Base-by-base conservation (phyloP, 2,329 filamentous ascomycete species). In the Beauveria australis region DNA sequence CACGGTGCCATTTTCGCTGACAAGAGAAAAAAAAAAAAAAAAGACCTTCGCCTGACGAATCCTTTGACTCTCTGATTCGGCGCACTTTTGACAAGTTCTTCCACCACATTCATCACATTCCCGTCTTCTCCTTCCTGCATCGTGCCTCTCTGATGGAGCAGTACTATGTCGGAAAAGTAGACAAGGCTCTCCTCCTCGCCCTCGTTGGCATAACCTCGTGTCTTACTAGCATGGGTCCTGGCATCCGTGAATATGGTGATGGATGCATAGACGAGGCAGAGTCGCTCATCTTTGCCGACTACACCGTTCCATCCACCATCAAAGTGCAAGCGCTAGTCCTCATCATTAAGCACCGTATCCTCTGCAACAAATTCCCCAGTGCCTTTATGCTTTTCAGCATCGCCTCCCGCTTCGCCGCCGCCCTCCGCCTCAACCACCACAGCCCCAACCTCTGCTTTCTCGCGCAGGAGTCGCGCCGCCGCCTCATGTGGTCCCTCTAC, bases 61-160 rank as follows among this genome's bases (percentile, higher is more conserved):
- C 73, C 52, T 72, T 80, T 64, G 79, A 83, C 65, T 72, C 76
- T 24, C 67, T 84, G 28, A 79, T 81, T 46, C 73, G 77, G 54
- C 77, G 77, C 44, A 81, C 80, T 6, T 82, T 84, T 64, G 80
- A 81, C 65, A 78, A 79, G 64, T 84, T 83, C 71, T 84, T 84
- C 68, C 78, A 79, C 47, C 79, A 84, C 66, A 76, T 84, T 46
- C 81, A 84, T 69, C 82, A 84, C 63, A 81, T 84, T 56, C 80
- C 82, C 49, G 80, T 81, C 65, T 82, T 81, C 71, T 82, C 81
- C 12, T 85, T 84, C 61, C 70, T 85, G 18, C 82, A 85, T 65
- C 80, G 81, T 28, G 81, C 81, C 14, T 84, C 82, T 2, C 77
- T 84, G 26, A 83, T 83, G 80, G 81, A 84, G 67, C 76, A 81